phyloP scores from a whole-genome alignment of 768 basidiomycete genomes.

The Macrolepiota dolichaula region DNA sequence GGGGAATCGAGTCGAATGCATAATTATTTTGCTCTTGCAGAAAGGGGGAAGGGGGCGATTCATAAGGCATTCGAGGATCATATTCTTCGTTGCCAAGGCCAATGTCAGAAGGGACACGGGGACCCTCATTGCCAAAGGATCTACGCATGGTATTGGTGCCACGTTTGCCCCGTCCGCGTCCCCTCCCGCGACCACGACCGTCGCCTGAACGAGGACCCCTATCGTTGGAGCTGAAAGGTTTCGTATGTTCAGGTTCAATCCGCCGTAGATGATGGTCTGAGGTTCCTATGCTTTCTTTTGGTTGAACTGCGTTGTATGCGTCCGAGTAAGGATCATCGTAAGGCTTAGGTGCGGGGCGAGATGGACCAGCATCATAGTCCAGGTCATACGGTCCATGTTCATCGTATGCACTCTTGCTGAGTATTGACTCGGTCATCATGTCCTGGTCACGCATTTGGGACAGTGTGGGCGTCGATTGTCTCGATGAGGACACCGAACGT shows the following conservation, averaged over 20 bases:
- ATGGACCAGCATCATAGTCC: conserved; percentile 52
- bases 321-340: conserved; percentile 81
- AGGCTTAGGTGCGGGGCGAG: conserved; percentile 64
- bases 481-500: conserved; percentile 48
- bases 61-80: conserved; percentile 10
- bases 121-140: not conserved
- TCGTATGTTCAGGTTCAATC: not conserved
- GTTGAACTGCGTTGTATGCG: conserved; percentile 29
- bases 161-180: conserved; percentile 29
- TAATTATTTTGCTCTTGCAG: conserved; percentile 1
- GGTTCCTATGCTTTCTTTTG: conserved; percentile 8
- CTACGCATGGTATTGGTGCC: conserved; percentile 9
- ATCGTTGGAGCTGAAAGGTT: not conserved
- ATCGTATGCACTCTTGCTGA: conserved; percentile 61
- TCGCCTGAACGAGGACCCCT: not conserved
- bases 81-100: not conserved
- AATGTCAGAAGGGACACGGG: not conserved
- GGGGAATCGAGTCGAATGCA: not conserved
- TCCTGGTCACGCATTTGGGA: conserved; percentile 56
- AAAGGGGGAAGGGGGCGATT: not conserved
- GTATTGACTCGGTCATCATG: conserved; percentile 39
- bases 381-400: conserved; percentile 68
- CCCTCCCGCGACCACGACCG: conserved; percentile 26
- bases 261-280: not conserved
- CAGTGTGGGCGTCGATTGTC: conserved; percentile 51